Evolutionary conservation across 2,329 filamentous ascomycete species (phyloP).

Genomic region (Epichloe gansuensis): DNA sequence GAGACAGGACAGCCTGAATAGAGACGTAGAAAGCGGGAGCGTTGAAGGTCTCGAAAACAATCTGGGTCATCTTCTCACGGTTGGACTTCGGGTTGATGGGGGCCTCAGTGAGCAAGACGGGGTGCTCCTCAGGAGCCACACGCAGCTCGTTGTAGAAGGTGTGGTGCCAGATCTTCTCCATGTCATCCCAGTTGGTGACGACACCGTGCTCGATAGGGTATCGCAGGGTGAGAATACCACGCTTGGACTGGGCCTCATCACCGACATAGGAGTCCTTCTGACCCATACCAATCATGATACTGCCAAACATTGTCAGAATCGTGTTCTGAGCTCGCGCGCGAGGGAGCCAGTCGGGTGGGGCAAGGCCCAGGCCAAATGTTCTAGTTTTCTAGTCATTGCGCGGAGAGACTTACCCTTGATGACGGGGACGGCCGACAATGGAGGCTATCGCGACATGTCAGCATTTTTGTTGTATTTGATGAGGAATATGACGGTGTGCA

Average conservation of each 20-base stretch:
- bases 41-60: slow-evolving; percentile 99
- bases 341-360: neutral
- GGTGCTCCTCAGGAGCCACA: slow-evolving; percentile 99
- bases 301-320: slow-evolving; percentile 25
- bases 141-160: slow-evolving; percentile 99
- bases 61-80: slow-evolving; percentile 99
- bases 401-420: slow-evolving; percentile 81
- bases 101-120: slow-evolving; percentile 95
- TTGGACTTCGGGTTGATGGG: slow-evolving; percentile 99
- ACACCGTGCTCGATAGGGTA: slow-evolving; percentile 99
- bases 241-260: slow-evolving; percentile 99
- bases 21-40: slow-evolving; percentile 99
- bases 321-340: neutral
- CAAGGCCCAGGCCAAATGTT: neutral
- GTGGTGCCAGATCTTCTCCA: slow-evolving; percentile 99
- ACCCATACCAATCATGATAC: slow-evolving; percentile 99
- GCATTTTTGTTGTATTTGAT: slow-evolving; percentile 11
- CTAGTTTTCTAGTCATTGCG: neutral
- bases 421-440: slow-evolving; percentile 98
- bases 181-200: slow-evolving; percentile 99
- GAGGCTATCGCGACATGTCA: slow-evolving; percentile 54
- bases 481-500: neutral
- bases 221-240: slow-evolving; percentile 99
- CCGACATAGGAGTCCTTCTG: slow-evolving; percentile 99
- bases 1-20: slow-evolving; percentile 97